These are phyloP conservation scores for Gossypium longicalyx DNA, from an alignment of 345 rosid species.

Conservation along the genomic window DNA sequence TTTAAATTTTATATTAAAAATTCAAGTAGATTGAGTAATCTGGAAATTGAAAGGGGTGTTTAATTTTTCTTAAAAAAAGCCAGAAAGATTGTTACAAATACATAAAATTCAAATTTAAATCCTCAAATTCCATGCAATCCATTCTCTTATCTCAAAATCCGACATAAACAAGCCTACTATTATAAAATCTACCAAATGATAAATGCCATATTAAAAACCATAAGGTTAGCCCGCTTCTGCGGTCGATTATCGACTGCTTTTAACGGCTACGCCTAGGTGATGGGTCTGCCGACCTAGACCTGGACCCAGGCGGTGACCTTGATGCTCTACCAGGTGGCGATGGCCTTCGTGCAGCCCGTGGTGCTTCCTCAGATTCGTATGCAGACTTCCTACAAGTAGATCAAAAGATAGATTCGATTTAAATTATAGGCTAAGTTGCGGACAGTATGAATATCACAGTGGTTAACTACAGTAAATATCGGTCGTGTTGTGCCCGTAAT, in stretches of 20 bases:
- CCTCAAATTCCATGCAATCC: too few species aligned
- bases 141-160: too few species aligned
- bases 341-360: conserved; percentile 38
- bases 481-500: too few species aligned
- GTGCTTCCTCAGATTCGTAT: conserved; percentile 44
- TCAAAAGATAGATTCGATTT: background rate
- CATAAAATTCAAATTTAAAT: too few species aligned
- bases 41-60: too few species aligned
- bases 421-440: too few species aligned
- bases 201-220: background rate
- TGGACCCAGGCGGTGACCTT: conserved; percentile 65
- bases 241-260: background rate
- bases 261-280: conserved; percentile 40
- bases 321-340: conserved; percentile 42
- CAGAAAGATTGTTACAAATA: too few species aligned
- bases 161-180: background rate
- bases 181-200: background rate
- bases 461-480: background rate
- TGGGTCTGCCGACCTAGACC: conserved; percentile 64
- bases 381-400: conserved; percentile 38
- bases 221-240: background rate
- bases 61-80: too few species aligned
- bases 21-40: too few species aligned
- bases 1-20: too few species aligned
- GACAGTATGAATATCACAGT: background rate